Evolutionary conservation across 2,329 filamentous ascomycete species (phyloP).

Genomic region (Pyrenochaeta sp.): DNA sequence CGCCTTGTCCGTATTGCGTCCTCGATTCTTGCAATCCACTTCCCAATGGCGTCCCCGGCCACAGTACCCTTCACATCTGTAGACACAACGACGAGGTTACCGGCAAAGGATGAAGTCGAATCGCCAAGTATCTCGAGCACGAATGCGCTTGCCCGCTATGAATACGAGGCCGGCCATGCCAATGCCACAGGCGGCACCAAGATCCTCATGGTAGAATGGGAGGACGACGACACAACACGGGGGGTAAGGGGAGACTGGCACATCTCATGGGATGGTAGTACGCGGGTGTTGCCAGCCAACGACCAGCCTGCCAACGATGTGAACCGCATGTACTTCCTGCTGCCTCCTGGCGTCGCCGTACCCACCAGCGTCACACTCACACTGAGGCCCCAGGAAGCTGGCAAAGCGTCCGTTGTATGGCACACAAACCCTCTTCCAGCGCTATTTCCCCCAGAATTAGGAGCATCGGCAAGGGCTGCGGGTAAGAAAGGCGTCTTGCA

Average conservation of each 20-base stretch:
- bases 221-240: slow-evolving; percentile 65
- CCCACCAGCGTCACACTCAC: slow-evolving; percentile 76
- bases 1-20: slow-evolving; percentile 38
- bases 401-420: slow-evolving; percentile 57
- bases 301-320: slow-evolving; percentile 61
- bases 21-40: slow-evolving; percentile 31
- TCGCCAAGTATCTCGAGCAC: slow-evolving; percentile 59
- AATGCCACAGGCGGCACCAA: slow-evolving; percentile 79
- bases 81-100: slow-evolving; percentile 48
- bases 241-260: slow-evolving; percentile 70
- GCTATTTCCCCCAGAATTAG: slow-evolving; percentile 81
- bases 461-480: slow-evolving; percentile 69
- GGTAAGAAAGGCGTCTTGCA: slow-evolving; percentile 85
- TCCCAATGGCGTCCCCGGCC: slow-evolving; percentile 45
- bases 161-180: slow-evolving; percentile 79
- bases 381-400: slow-evolving; percentile 57
- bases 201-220: slow-evolving; percentile 93
- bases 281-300: slow-evolving; percentile 71
- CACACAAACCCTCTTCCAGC: slow-evolving; percentile 83
- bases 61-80: slow-evolving; percentile 52
- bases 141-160: slow-evolving; percentile 81
- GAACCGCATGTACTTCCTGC: slow-evolving; percentile 79
- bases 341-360: slow-evolving; percentile 75
- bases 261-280: slow-evolving; percentile 85
- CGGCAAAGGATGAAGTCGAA: slow-evolving; percentile 52